Conservation (phyloP, 768 basidiomycete genomes). For the Lactarius indigo region DNA sequence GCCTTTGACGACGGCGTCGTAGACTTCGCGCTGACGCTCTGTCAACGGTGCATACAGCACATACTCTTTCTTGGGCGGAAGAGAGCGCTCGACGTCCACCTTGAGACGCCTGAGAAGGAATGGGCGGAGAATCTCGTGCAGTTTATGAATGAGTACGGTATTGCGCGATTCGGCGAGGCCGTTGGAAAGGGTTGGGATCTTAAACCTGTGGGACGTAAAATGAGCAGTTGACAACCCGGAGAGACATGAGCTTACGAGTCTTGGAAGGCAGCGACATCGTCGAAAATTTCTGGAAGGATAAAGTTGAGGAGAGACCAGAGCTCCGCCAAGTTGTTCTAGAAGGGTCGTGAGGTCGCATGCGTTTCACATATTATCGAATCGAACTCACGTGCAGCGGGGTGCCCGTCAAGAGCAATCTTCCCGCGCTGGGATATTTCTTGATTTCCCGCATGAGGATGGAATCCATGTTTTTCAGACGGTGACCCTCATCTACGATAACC, state of each 20-base stretch:
- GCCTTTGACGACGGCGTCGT: constrained; percentile 73
- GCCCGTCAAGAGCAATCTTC: constrained; percentile 91
- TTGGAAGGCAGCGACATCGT: constrained; percentile 85
- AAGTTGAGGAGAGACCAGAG: constrained; percentile 96
- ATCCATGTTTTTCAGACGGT: constrained; percentile 91
- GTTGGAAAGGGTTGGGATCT: constrained; percentile 60
- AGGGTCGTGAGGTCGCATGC: constrained; percentile 6
- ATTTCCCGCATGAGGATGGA: constrained; percentile 89
- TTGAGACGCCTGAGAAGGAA: constrained; percentile 93
- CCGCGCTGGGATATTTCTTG: constrained; percentile 78
- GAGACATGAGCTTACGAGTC: constrained; percentile 56
- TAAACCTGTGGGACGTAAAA: constrained; percentile 49
- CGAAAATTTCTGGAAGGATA: constrained; percentile 90
- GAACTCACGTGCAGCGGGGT: constrained; percentile 86
- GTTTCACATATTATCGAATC: neutral
- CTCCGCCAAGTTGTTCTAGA: constrained; percentile 90
- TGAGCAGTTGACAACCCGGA: neutral
- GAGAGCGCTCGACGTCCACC: constrained; percentile 71
- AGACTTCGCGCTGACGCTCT: constrained; percentile 76
- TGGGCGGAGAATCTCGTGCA: constrained; percentile 91
- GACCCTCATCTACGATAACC: constrained; percentile 95
- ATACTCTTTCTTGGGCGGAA: constrained; percentile 95
- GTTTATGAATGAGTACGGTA: constrained; percentile 63
- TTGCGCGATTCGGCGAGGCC: constrained; percentile 56
- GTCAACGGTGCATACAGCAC: constrained; percentile 90